Evolutionary conservation across 257 asterid genomes (phyloP).

Genomic region (Przewalskia tangutica): DNA sequence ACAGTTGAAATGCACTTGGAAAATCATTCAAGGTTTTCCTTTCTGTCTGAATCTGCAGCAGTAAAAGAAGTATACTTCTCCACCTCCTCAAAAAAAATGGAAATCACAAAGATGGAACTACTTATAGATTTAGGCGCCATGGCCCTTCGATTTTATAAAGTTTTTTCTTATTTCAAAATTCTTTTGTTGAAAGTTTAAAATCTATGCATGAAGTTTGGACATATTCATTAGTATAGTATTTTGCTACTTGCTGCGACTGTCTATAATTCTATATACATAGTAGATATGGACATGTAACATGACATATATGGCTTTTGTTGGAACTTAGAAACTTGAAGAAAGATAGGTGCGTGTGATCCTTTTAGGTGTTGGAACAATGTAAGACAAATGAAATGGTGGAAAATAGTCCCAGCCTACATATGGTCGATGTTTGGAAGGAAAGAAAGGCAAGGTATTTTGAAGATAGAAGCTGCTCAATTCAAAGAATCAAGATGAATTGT

Average conservation of each 20-base stretch:
- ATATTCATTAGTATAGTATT: neutral
- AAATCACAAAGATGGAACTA: neutral
- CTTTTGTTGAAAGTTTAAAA: neutral
- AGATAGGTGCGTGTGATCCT: neutral
- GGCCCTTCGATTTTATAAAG: neutral
- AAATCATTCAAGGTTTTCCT: neutral
- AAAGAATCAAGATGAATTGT: neutral
- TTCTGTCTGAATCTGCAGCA: neutral
- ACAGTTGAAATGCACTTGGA: neutral
- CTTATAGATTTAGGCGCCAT: neutral
- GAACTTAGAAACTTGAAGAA: neutral
- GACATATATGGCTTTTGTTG: neutral
- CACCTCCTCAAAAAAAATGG: neutral
- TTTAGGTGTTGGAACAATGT: neutral
- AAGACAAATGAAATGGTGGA: neutral
- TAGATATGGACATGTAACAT: neutral
- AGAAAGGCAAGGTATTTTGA: neutral
- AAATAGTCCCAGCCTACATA: neutral
- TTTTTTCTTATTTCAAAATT: too few species aligned
- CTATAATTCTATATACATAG: neutral
- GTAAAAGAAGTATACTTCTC: neutral
- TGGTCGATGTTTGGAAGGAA: neutral
- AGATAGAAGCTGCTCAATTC: neutral
- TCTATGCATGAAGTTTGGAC: neutral
- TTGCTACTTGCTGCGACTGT: neutral